Conservation (phyloP, 2,329 filamentous ascomycete species). For the Colletotrichum coccodes region DNA sequence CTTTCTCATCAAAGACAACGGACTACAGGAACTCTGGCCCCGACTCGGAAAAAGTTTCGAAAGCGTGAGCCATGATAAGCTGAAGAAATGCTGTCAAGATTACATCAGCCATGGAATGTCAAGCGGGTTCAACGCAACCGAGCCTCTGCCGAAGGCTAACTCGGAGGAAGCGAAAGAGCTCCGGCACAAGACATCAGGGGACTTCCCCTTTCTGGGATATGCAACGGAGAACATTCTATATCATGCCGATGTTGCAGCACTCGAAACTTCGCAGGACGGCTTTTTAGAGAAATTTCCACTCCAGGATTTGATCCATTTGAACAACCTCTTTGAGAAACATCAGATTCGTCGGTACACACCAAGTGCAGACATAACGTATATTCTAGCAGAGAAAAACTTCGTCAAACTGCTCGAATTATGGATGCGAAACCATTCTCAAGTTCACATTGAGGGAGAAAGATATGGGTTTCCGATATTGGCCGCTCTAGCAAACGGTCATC, state of each 20-base stretch:
- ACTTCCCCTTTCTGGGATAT: conserved; percentile 59
- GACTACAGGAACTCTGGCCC: conserved; percentile 42
- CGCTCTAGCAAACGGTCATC: conserved; percentile 42
- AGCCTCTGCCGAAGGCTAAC: not conserved
- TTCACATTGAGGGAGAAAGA: conserved; percentile 41
- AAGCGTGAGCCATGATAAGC: conserved; percentile 49
- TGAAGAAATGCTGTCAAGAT: conserved; percentile 54
- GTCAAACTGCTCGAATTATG: conserved; percentile 41
- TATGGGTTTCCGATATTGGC: conserved; percentile 48
- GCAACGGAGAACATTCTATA: conserved; percentile 49
- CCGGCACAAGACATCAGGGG: not conserved
- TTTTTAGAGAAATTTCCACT: conserved; percentile 45
- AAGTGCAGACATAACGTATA: conserved; percentile 43
- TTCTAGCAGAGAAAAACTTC: conserved; percentile 43
- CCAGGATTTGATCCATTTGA: conserved; percentile 41
- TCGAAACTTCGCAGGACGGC: conserved; percentile 37
- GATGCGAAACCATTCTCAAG: conserved; percentile 31
- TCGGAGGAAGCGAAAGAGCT: not conserved
- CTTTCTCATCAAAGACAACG: conserved; percentile 52
- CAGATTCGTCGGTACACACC: conserved; percentile 38
- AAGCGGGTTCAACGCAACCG: not conserved
- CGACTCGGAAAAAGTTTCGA: conserved; percentile 42
- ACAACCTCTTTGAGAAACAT: conserved; percentile 43
- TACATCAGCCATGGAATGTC: conserved; percentile 40
- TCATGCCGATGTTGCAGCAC: conserved; percentile 50